phyloP scores from a whole-genome alignment of 768 basidiomycete species.

The Hericium coralloides region DNA sequence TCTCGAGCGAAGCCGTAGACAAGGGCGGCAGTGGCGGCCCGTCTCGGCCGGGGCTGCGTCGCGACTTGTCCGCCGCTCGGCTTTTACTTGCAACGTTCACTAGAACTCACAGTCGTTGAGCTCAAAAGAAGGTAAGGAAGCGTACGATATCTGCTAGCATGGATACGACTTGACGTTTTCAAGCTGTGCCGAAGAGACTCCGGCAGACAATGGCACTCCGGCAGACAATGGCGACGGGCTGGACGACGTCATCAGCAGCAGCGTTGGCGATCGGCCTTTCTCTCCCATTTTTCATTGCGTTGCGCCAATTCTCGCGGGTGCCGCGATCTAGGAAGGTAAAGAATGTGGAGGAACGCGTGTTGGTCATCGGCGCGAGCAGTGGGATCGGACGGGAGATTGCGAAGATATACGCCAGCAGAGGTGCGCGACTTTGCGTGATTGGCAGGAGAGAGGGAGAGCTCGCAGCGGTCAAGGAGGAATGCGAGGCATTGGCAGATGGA shows the following conservation, averaged over 20 bases:
- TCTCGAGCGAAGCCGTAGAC: too few relatives aligned
- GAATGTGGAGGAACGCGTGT: conserved; percentile 52
- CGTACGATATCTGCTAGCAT: too few relatives aligned
- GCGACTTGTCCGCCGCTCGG: too few relatives aligned
- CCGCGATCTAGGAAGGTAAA: conserved; percentile 30
- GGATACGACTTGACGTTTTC: not conserved
- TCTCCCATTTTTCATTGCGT: not conserved
- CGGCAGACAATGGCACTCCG: not conserved
- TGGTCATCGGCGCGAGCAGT: conserved; percentile 77
- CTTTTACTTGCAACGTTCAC: too few relatives aligned
- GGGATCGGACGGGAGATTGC: conserved; percentile 76
- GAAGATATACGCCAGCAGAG: conserved; percentile 59
- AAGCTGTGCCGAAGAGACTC: not conserved
- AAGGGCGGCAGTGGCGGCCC: too few relatives aligned
- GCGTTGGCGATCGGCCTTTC: not conserved
- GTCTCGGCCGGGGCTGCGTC: too few relatives aligned
- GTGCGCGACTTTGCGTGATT: conserved; percentile 67
- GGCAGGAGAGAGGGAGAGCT: conserved; percentile 53
- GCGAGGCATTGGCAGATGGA: conserved; percentile 22
- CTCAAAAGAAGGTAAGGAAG: too few relatives aligned
- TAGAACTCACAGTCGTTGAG: too few relatives aligned
- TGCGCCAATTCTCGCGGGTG: not conserved
- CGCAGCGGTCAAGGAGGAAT: conserved; percentile 53
- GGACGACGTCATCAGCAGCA: not conserved
- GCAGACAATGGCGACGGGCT: not conserved